phyloP scores from a whole-genome alignment of 352 stramenopile genomes.

The Blastocystis sp. region DNA sequence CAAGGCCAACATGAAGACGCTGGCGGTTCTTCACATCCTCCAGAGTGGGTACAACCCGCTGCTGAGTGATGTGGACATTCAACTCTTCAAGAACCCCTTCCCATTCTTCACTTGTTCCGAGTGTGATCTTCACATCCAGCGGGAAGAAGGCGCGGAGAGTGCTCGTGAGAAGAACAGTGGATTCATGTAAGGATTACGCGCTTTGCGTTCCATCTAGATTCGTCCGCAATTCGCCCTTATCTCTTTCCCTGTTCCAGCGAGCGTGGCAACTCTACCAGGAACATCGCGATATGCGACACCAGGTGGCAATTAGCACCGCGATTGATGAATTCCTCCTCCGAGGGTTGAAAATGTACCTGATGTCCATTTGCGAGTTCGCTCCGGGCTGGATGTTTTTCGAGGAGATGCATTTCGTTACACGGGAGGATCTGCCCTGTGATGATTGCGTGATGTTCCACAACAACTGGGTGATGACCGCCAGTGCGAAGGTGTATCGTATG shows the following conservation, averaged over 20 bases:
- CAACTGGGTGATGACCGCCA: conserved; percentile 61
- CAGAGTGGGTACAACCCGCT: conserved; percentile 53
- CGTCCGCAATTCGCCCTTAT: conserved; percentile 10
- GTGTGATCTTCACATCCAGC: conserved; percentile 68
- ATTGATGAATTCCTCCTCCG: conserved; percentile 35
- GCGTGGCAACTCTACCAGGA: conserved; percentile 49
- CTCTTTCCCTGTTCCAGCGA: conserved; percentile 9
- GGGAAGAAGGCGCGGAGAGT: conserved; percentile 16
- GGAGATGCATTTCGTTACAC: conserved; percentile 18
- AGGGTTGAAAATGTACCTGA: conserved; percentile 23
- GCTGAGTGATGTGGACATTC: conserved; percentile 64
- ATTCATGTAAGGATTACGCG: conserved; percentile 12
- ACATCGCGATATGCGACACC: conserved; percentile 53
- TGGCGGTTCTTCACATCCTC: conserved; percentile 57
- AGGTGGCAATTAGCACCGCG: conserved; percentile 26
- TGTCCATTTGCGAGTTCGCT: conserved; percentile 31
- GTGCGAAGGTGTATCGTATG: conserved; percentile 63
- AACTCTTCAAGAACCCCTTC: conserved; percentile 68
- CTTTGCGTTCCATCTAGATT: conserved; percentile 42
- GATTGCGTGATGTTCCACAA: conserved; percentile 69
- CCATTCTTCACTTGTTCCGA: background rate
- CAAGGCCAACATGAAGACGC: conserved; percentile 68
- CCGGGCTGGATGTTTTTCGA: conserved; percentile 64
- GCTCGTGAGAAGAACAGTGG: conserved; percentile 58
- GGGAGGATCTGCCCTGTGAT: conserved; percentile 40